These are phyloP conservation scores for Teratosphaeria destructans DNA, from an alignment of 2,329 filamentous ascomycete species.

Conservation along the genomic window DNA sequence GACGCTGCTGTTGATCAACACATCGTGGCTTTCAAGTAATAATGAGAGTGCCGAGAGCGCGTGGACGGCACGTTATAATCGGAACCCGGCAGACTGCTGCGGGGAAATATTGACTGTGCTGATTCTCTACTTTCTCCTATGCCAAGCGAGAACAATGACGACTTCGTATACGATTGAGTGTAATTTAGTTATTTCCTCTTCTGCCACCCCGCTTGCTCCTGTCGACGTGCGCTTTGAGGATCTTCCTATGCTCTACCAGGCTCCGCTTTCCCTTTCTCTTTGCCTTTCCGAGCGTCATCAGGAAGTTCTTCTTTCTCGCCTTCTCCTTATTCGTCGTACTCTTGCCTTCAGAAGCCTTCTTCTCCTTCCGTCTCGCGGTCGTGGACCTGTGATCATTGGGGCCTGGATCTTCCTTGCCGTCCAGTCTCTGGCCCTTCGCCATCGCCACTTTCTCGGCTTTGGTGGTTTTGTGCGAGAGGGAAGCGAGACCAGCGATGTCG, in stretches of 20 bases:
- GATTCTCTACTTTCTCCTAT: no score
- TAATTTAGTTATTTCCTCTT: constrained; percentile 51
- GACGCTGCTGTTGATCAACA: no score
- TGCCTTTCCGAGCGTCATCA: constrained; percentile 96
- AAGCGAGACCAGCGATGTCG: constrained; percentile 79
- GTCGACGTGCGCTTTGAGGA: constrained; percentile 70
- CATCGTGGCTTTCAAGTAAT: no score
- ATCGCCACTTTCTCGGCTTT: constrained; percentile 82
- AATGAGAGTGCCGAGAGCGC: no score
- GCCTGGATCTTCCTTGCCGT: constrained; percentile 5
- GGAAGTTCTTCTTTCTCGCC: constrained; percentile 91
- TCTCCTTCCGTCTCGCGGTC: constrained; percentile 71
- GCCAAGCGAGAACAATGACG: no score
- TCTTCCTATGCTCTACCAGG: constrained; percentile 72
- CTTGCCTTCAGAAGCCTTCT: constrained; percentile 84
- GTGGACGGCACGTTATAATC: no score
- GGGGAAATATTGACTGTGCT: no score
- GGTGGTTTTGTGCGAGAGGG: constrained; percentile 66
- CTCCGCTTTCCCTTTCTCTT: constrained; percentile 93
- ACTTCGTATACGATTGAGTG: no score
- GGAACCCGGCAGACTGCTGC: no score
- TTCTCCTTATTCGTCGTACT: constrained; percentile 97
- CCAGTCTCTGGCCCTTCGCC: constrained; percentile 64
- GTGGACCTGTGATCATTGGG: constrained; percentile 67
- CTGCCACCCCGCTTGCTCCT: constrained; percentile 75